Percentiles rank a stretch among this genome's conserved stretches.
Evolutionary conservation across 2,329 filamentous ascomycete species (phyloP).

Genomic region (Neopestalotiopsis rosae): DNA sequence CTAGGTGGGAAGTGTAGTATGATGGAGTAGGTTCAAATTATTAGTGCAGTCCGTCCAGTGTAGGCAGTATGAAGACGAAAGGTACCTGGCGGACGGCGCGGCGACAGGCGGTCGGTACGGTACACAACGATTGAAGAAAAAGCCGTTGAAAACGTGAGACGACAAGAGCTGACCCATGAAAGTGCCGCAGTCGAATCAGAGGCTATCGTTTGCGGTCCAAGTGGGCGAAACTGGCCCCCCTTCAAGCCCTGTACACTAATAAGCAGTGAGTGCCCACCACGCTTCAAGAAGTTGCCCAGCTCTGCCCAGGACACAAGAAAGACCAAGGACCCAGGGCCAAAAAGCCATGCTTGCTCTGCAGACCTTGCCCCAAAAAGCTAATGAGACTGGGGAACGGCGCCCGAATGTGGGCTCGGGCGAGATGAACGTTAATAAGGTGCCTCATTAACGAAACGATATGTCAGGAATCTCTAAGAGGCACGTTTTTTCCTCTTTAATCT

Average conservation of each 20-base stretch:
- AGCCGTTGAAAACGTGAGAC: slow-evolving; percentile 13
- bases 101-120: background rate
- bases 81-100: background rate
- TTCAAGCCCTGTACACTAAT: background rate
- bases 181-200: slow-evolving; percentile 10
- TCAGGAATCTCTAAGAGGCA: background rate
- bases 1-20: no score
- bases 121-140: background rate
- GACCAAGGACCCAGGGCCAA: background rate
- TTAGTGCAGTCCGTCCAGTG: no score
- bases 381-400: slow-evolving; percentile 9
- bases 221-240: slow-evolving; percentile 5
- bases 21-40: no score
- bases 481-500: background rate
- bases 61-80: background rate
- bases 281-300: slow-evolving; percentile 1
- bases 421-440: background rate
- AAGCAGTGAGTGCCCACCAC: background rate
- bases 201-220: background rate
- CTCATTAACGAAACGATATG: background rate
- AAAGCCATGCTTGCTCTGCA: background rate
- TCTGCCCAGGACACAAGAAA: background rate
- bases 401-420: background rate
- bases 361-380: slow-evolving; percentile 10
- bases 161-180: background rate